Base-by-base conservation (phyloP, 2,329 filamentous ascomycete genomes). In the Microascus cirrosus region DNA sequence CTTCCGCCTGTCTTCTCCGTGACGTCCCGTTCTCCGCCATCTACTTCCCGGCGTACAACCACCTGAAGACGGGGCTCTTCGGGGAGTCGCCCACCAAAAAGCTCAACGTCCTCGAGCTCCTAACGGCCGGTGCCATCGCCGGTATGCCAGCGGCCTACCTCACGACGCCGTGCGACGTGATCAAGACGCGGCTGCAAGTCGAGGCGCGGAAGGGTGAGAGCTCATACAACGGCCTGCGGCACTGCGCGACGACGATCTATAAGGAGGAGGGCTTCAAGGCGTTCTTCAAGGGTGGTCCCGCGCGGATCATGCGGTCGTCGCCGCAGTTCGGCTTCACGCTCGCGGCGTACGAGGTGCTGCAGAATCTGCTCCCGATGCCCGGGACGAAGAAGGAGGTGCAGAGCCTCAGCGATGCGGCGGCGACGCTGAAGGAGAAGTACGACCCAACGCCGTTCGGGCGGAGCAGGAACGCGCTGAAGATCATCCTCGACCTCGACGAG, bases 281-380 rank as follows among this genome's bases (percentile, higher is more conserved):
- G 28, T 99, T 99, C 80, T 99, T 97, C 85, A 97, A 97, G 79
- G 94, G 94, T 64, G 94, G 94, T 1, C 92, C 93, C 1, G 94
- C 94, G 10, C 90, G 94, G 77, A 95, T 99, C 67, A 74, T 97
- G 70, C 87, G 94, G 67, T 96, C 91, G 0, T 96, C 91, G 13
- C 94, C 94, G 18, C 94, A 99, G 70, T 99, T 99, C 71, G 94
- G 94, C 63, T 97, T 97, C 78, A 99, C 94, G 0, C 84, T 99
- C 25, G 94, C 94, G 3, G 89, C 89, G 51, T 99, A 97, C 72
- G 94, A 99, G 73, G 80, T 99, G 42, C 77, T 99, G 55, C 91
- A 96, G 74, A 88, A 78, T 61, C 57, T 85, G 51, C 74, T 97
- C 52, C 94, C 94, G 6, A 70, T 73, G 67, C 90, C 91, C 2